These are phyloP conservation scores for Thuja plicata DNA, from an alignment of 83 land plant genomes.

Conservation along the genomic window DNA sequence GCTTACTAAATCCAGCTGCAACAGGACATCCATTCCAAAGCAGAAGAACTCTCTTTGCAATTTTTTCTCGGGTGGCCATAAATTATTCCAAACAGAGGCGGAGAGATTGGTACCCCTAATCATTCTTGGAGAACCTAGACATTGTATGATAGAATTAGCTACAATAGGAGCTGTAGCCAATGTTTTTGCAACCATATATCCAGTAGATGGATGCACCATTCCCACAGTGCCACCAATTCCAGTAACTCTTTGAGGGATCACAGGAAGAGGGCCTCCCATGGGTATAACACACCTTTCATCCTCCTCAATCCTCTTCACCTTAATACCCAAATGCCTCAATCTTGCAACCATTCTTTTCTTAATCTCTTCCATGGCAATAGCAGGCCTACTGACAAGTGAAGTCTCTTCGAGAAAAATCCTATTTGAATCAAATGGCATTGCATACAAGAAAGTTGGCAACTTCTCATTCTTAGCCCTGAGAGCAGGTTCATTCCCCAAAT, in stretches of 20 bases:
- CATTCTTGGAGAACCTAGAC: no score
- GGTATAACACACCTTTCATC: constrained; percentile 93
- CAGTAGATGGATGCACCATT: constrained; percentile 95
- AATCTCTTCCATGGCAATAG: constrained; percentile 75
- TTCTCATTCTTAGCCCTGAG: constrained; percentile 51
- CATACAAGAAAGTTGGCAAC: constrained; percentile 92
- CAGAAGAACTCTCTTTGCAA: constrained; percentile 95
- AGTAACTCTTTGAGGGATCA: constrained; percentile 88
- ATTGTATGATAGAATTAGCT: no score
- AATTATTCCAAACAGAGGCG: constrained; percentile 85
- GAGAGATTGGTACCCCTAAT: no score
- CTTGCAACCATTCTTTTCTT: constrained; percentile 90
- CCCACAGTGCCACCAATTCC: constrained; percentile 98
- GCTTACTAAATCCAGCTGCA: constrained; percentile 81
- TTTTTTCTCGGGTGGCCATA: constrained; percentile 90
- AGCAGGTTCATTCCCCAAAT: constrained; percentile 38
- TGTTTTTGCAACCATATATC: constrained; percentile 98
- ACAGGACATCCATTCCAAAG: constrained; percentile 95
- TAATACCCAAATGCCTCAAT: constrained; percentile 81
- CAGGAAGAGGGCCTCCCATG: constrained; percentile 97
- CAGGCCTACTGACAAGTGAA: constrained; percentile 87
- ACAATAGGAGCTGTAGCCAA: constrained; percentile 90
- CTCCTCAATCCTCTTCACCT: constrained; percentile 87
- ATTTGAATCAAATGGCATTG: constrained; percentile 90
- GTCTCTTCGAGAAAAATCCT: constrained; percentile 90